phyloP scores from a whole-genome alignment of 129 eudicot genomes.

The Gnaphalium uliginosum region DNA sequence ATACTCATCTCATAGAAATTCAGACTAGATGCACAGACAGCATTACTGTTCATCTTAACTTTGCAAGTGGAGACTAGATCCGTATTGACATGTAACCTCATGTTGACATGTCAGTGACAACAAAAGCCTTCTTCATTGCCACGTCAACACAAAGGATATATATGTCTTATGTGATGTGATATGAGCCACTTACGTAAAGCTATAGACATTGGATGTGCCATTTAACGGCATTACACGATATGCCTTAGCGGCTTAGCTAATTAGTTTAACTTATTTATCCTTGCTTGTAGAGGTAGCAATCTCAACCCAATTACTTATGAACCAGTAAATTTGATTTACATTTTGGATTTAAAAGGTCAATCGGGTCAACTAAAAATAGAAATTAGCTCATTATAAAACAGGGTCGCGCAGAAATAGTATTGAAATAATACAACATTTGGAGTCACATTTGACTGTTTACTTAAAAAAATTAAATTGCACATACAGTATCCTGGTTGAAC shows the following conservation, averaged over 20 bases:
- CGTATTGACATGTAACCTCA: background rate
- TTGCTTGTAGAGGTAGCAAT: background rate
- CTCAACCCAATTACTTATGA: too few relatives aligned
- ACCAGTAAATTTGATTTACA: background rate
- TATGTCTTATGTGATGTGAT: background rate
- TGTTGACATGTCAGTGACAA: background rate
- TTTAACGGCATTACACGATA: background rate
- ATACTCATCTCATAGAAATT: background rate
- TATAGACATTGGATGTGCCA: background rate
- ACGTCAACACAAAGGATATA: background rate
- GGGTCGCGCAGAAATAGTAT: background rate
- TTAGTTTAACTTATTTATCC: background rate
- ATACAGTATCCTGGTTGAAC: background rate
- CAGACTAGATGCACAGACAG: background rate
- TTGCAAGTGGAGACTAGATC: background rate
- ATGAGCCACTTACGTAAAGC: background rate
- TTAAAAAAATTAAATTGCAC: background rate
- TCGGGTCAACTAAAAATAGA: background rate
- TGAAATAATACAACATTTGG: background rate
- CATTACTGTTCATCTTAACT: background rate
- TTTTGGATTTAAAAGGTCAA: background rate
- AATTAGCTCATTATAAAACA: background rate
- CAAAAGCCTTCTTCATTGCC: background rate
- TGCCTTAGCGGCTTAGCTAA: background rate
- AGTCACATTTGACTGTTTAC: background rate